Base-by-base conservation (phyloP, 2,329 filamentous ascomycete species). In the Septoria linicola region DNA sequence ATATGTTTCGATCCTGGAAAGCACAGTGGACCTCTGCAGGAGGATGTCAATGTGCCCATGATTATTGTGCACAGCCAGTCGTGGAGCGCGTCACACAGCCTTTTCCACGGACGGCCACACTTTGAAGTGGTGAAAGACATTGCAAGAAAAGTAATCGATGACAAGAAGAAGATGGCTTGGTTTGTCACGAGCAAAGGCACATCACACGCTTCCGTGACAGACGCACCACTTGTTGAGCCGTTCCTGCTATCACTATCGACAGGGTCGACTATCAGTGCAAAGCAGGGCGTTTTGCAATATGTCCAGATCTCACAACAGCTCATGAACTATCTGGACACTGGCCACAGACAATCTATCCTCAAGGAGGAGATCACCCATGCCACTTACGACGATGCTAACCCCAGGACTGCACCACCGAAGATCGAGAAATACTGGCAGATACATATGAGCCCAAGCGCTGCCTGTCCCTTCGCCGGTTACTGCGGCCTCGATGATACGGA, bases 1-100 rank as follows among this genome's bases (percentile, higher is more conserved):
- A 77, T 87, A 53, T 75, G 81, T 42, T 74, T 87, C 23, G 84
- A 87, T 64, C 83, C 84, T 0, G 84, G 84, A 45, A 87, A 87
- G 66, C 70, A 72, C 1, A 82, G 78, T 55, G 84, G 84, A 0
- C 79, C 73, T 0, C 71, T 87, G 8, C 86, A 86, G 67, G 64
- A 73, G 51, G 74, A 83, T 34, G 73, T 85, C 54, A 61, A 72
- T 23, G 78, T 83, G 1, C 82, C 84, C 1, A 64, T 82, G 2
- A 68, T 86, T 40, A 72, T 87, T 21, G 71, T 86, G 32, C 80
- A 87, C 68, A 85, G 81, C 41, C 76, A 81, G 53, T 80, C 82
- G 6, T 87, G 84, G 83, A 84, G 80, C 27, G 73, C 73, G 27
- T 70, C 72, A n/a, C 67, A 71, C 52, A 77, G 74, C 27, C 62